Evolutionary conservation across 129 eudicot genomes (phyloP), one percentile per base, ranked within the genome.

Genomic region (Flaveria trinervia): DNA sequence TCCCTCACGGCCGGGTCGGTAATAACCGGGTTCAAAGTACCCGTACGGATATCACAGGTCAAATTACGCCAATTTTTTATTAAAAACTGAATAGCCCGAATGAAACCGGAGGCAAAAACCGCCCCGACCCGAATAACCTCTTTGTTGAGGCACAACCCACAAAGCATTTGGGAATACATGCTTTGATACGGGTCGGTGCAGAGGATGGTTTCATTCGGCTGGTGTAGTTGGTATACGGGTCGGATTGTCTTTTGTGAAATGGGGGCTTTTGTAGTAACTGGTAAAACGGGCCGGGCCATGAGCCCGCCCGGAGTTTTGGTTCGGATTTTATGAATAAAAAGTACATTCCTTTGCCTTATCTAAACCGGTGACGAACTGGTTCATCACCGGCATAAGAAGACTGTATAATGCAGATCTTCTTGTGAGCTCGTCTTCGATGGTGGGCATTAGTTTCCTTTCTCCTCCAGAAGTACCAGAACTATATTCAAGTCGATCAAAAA

Each of bases 391-490:
- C 96, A 90, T 90, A 4, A 88, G 55, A 15, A 90, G 83, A 64
- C 96, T 87, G 81, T 87, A 90, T 3, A 90, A 66, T 39, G 79
- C 43, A 4, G 81, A 73, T 43, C 90, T 82, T 70, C 96, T 74
- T 43, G 16, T 80, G 0, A 90, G 79, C 48, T 90, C 96, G 11
- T 87, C 90, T 16, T 83, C 86, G 2, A 83, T 86, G 7, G 95
- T 84, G 1, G 95, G 95, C 95, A 89, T 89, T 77, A 89, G 78
- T 30, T 89, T 86, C 36, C 90, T 77, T 36, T 90, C 90, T 36
- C 96, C 96, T 7, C 85, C 96, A 14, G 92, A 90, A 25, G 92
- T 90, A 4, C 96, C 96, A 16, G 92, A 90, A 66, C 88, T 87
- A 46, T 33, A 72, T 22, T 59, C 16, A 61, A 61, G 17, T 25